These are phyloP conservation scores for Seiridium cupressi DNA, from an alignment of 2,329 filamentous ascomycete genomes.

Conservation along the genomic window DNA sequence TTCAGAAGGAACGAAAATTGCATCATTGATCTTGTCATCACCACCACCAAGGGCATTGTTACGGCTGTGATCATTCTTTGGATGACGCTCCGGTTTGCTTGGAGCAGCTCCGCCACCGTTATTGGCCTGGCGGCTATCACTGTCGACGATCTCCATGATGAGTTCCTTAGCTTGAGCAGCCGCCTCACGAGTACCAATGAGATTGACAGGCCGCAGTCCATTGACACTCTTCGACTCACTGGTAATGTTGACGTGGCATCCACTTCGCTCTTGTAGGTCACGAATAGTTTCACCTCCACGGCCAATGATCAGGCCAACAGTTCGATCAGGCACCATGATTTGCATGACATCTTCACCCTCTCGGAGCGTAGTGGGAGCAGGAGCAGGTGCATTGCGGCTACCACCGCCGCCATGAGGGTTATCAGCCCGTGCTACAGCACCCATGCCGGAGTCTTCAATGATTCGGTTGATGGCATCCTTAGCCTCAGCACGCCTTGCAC, in stretches of 20 bases:
- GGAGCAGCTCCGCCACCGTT: slow-evolving; percentile 32
- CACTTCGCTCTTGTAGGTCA: slow-evolving; percentile 85
- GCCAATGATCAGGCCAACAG: slow-evolving; percentile 91
- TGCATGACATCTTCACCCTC: slow-evolving; percentile 85
- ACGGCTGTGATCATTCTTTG: slow-evolving; percentile 36
- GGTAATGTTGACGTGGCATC: slow-evolving; percentile 95
- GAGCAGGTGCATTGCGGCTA: slow-evolving; percentile 17
- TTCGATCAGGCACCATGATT: slow-evolving; percentile 93
- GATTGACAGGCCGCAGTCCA: slow-evolving; percentile 82
- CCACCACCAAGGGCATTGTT: slow-evolving; percentile 37
- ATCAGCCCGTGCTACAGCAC: slow-evolving; percentile 43
- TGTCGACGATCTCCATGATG: slow-evolving; percentile 93
- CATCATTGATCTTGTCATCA: slow-evolving; percentile 74
- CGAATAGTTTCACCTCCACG: slow-evolving; percentile 90
- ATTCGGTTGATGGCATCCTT: slow-evolving; percentile 83
- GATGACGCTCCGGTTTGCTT: slow-evolving; percentile 25
- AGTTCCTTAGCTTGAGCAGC: slow-evolving; percentile 78
- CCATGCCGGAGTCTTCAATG: slow-evolving; percentile 79
- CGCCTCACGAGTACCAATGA: slow-evolving; percentile 76
- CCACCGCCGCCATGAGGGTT: slow-evolving; percentile 16
- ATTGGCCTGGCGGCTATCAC: slow-evolving; percentile 65
- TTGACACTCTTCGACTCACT: slow-evolving; percentile 92
- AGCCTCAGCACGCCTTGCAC: slow-evolving; percentile 70
- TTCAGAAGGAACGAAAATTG: slow-evolving; percentile 83
- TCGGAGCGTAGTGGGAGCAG: slow-evolving; percentile 46